Evolutionary conservation across 2,329 filamentous ascomycete species (phyloP).

Genomic region (Xylariaceae sp.): DNA sequence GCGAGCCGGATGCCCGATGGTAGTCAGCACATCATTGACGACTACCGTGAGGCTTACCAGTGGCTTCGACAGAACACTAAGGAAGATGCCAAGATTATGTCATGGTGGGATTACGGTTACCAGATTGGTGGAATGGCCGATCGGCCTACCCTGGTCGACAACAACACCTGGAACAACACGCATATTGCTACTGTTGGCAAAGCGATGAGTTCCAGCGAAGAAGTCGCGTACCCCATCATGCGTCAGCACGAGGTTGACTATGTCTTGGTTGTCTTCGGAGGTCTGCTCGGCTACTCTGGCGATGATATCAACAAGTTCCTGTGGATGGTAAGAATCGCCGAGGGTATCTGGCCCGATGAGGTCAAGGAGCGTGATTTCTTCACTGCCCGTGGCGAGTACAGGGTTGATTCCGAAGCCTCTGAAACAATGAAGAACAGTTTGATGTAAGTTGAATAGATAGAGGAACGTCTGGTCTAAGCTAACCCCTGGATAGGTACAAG

Average conservation of each 20-base stretch:
- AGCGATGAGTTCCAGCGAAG: constrained; percentile 95
- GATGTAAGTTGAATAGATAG: constrained; percentile 63
- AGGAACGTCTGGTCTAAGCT: background rate
- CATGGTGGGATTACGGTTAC: constrained; percentile 99
- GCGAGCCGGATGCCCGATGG: constrained; percentile 90
- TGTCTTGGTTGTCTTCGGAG: constrained; percentile 94
- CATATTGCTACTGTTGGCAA: constrained; percentile 99
- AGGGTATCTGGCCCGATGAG: constrained; percentile 99
- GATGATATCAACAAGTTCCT: constrained; percentile 99
- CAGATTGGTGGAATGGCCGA: constrained; percentile 99
- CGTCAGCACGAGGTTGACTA: constrained; percentile 98
- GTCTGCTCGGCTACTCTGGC: constrained; percentile 91
- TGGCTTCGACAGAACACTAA: constrained; percentile 98
- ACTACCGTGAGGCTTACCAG: constrained; percentile 98
- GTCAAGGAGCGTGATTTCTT: constrained; percentile 97
- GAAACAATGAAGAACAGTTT: constrained; percentile 98
- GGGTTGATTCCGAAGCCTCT: constrained; percentile 86
- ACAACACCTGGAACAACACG: constrained; percentile 99
- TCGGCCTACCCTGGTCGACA: constrained; percentile 92
- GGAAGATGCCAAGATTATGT: constrained; percentile 96
- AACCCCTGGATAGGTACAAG: constrained; percentile 73
- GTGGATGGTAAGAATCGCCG: constrained; percentile 99
- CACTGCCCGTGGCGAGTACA: constrained; percentile 87
- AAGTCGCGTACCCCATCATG: constrained; percentile 98
- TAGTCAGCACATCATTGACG: constrained; percentile 96